A percentile compares a stretch with the other conserved stretches of the same genome.
phyloP scores from a whole-genome alignment of 192 early-diverging fungal genomes.

The Entomortierella lignicola region DNA sequence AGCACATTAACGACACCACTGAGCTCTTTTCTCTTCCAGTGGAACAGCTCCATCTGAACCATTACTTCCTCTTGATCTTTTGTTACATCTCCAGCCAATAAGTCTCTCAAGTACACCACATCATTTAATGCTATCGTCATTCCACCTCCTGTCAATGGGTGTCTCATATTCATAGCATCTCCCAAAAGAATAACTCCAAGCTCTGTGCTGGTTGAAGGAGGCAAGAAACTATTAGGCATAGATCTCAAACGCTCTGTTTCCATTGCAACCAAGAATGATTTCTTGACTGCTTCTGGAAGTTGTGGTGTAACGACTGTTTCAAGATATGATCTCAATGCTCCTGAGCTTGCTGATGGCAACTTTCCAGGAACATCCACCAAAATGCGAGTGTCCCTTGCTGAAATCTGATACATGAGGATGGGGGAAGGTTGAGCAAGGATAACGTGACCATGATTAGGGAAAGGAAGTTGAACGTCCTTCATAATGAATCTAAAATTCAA shows the following conservation, averaged over 20 bases:
- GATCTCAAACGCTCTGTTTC: conserved; percentile 79
- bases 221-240: conserved; percentile 94
- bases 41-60: conserved; percentile 69
- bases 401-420: conserved; percentile 93
- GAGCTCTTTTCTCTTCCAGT: conserved; percentile 82
- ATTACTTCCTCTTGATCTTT: conserved; percentile 61
- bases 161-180: conserved; percentile 97
- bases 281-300: conserved; percentile 72
- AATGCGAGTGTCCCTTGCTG: conserved; percentile 86
- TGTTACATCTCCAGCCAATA: conserved; percentile 61
- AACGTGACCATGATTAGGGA: conserved; percentile 92
- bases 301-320: conserved; percentile 71
- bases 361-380: conserved; percentile 93
- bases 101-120: conserved; percentile 76
- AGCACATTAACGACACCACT: conserved; percentile 89
- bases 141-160: conserved; percentile 95
- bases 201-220: conserved; percentile 78
- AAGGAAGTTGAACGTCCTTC: conserved; percentile 77
- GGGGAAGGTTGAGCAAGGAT: conserved; percentile 88
- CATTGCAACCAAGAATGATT: conserved; percentile 71
- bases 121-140: conserved; percentile 98
- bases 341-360: conserved; percentile 75
- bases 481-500: conserved; percentile 68
- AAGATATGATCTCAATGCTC: conserved; percentile 76
- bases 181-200: conserved; percentile 88